phyloP scores from a whole-genome alignment of 495 filamentous ascomycete species.

The Tuber brumale region DNA sequence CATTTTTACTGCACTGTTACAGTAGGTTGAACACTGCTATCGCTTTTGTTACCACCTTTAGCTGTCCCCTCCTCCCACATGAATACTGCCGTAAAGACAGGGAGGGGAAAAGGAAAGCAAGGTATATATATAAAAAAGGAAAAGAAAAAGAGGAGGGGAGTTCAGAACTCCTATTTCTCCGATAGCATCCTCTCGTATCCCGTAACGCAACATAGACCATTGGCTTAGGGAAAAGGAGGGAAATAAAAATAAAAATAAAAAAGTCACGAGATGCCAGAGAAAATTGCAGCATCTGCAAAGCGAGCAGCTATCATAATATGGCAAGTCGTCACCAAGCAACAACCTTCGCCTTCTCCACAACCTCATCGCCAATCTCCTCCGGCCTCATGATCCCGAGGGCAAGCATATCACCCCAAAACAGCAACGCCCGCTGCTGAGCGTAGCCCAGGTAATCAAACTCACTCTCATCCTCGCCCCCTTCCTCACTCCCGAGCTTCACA shows the following conservation, averaged over 20 bases:
- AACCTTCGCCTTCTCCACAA: constrained; percentile 18
- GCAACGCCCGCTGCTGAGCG: constrained; percentile 78
- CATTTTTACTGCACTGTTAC: not conserved
- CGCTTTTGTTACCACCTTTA: not conserved
- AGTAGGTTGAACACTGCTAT: no score
- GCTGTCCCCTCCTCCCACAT: not conserved
- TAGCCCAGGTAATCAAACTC: constrained; percentile 92
- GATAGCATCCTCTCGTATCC: not conserved
- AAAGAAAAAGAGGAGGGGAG: not conserved
- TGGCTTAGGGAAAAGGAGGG: not conserved
- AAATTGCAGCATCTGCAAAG: not conserved
- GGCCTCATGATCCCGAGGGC: constrained; percentile 55
- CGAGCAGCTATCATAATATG: not conserved
- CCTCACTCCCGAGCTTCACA: not conserved
- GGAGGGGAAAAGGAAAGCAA: not conserved
- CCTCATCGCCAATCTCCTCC: constrained; percentile 65
- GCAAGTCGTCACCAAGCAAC: constrained; percentile 15
- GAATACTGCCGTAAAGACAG: not conserved
- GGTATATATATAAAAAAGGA: not conserved
- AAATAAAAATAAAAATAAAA: not conserved
- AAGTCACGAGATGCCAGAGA: not conserved
- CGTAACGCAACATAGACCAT: not conserved
- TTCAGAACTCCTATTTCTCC: not conserved
- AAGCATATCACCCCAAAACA: constrained; percentile 89
- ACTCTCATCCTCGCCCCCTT: constrained; percentile 49